Conservation (phyloP, 1,284 basidiomycete genomes). For the Mixia osmundae region DNA sequence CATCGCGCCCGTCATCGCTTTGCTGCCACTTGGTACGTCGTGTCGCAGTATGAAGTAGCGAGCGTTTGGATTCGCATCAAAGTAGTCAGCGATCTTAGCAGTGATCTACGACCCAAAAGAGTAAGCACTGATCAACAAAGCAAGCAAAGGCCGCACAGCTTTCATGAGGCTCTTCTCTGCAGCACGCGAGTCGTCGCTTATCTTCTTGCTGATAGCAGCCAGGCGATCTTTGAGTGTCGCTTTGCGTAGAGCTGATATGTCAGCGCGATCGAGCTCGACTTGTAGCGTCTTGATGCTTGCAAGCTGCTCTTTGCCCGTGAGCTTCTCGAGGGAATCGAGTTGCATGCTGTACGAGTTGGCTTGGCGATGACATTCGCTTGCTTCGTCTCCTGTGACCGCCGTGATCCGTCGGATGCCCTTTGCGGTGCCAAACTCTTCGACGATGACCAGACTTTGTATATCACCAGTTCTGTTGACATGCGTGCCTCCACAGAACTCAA, state of each 20-base stretch:
- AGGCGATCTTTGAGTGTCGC: slow-evolving; percentile 54
- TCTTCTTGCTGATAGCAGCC: slow-evolving; percentile 42
- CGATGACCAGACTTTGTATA: slow-evolving; percentile 84
- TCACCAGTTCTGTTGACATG: slow-evolving; percentile 87
- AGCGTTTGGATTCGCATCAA: slow-evolving; percentile 47
- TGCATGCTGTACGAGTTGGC: too few species aligned
- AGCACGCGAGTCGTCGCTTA: slow-evolving; percentile 68
- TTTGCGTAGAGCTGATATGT: slow-evolving; percentile 70
- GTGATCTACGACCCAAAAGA: slow-evolving; percentile 34
- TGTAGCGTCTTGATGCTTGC: slow-evolving; percentile 59
- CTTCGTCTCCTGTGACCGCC: slow-evolving; percentile 86
- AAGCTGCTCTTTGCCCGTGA: too few species aligned
- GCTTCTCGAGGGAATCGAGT: too few species aligned
- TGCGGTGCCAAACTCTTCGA: slow-evolving; percentile 88
- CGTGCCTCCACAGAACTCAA: slow-evolving; percentile 98
- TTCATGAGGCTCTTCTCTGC: slow-evolving; percentile 39
- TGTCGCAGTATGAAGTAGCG: slow-evolving; percentile 43
- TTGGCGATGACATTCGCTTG: slow-evolving; percentile 47
- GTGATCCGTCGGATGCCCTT: slow-evolving; percentile 90
- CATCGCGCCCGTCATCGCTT: slow-evolving; percentile 37
- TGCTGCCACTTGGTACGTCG: slow-evolving; percentile 46
- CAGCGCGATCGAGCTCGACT: slow-evolving; percentile 73
- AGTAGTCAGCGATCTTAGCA: slow-evolving; percentile 44
- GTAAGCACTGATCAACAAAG: background rate
- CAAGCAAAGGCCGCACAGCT: slow-evolving; percentile 28